Conservation (phyloP, 225 moss, liverwort and hornwort species). For the Antitrichia curtipendula region DNA sequence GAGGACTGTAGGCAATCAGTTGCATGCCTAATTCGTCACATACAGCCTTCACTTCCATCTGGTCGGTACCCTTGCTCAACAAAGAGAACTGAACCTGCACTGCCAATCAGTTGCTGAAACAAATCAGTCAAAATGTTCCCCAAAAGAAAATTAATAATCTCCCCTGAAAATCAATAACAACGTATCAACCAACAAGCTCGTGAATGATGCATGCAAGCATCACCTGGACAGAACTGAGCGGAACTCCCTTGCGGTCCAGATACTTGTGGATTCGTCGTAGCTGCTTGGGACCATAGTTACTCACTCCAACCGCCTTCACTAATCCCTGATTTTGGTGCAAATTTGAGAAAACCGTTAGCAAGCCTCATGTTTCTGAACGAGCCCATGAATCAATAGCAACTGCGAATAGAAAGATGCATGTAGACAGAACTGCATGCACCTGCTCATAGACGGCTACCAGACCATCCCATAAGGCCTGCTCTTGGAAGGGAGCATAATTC, state of each 20-base stretch:
- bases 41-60: conserved; percentile 68
- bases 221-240: conserved; percentile 85
- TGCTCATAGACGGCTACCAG: conserved; percentile 79
- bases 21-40: conserved; percentile 79
- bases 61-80: conserved; percentile 83
- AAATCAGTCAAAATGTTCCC: not conserved
- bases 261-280: conserved; percentile 74
- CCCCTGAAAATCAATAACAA: not conserved
- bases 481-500: conserved; percentile 95
- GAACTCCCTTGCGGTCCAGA: conserved; percentile 72
- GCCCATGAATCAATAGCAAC: not conserved
- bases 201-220: not conserved
- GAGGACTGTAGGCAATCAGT: conserved; percentile 90
- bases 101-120: not conserved
- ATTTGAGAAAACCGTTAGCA: not conserved
- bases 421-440: conserved; percentile 17
- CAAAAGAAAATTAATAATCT: not conserved
- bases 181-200: not conserved
- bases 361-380: not conserved
- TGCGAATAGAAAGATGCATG: not conserved
- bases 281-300: conserved; percentile 97
- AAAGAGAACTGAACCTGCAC: conserved; percentile 95
- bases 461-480: conserved; percentile 93
- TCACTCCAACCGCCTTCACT: conserved; percentile 91
- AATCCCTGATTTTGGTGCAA: conserved; percentile 33